Evolutionary conservation across 345 rosid genomes (phyloP).

Genomic region (Citrus trifoliata): DNA sequence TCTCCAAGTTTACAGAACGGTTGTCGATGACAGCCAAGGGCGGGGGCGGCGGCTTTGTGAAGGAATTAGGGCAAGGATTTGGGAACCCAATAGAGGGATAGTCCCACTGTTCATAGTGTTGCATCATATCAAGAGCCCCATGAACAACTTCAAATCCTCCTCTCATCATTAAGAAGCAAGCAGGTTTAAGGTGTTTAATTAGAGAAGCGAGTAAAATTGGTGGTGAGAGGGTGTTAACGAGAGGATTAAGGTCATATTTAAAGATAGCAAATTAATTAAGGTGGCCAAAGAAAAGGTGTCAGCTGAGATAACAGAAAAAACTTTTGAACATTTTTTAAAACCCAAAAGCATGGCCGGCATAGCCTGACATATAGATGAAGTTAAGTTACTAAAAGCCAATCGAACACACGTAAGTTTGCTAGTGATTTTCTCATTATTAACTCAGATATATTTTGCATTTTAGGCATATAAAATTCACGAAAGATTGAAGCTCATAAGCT

Average conservation of each 20-base stretch:
- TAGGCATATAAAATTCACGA: background rate
- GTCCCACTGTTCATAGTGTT: slow-evolving; percentile 39
- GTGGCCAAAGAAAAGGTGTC: slow-evolving; percentile 32
- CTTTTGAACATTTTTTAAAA: slow-evolving; percentile 1
- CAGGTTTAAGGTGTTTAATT: background rate
- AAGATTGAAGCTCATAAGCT: background rate
- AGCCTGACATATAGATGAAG: slow-evolving; percentile 35
- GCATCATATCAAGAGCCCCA: slow-evolving; percentile 39
- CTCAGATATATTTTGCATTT: background rate
- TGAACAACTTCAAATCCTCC: slow-evolving; percentile 44
- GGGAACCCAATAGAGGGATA: slow-evolving; percentile 15
- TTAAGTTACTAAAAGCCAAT: slow-evolving; percentile 32
- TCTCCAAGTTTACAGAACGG: slow-evolving; percentile 32
- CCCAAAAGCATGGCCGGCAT: slow-evolving; percentile 52
- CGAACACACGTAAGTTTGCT: slow-evolving; percentile 37
- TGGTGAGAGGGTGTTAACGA: slow-evolving; percentile 27
- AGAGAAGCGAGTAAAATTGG: background rate
- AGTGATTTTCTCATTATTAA: slow-evolving; percentile 29
- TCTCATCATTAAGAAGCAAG: slow-evolving; percentile 22
- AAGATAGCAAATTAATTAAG: slow-evolving; percentile 8
- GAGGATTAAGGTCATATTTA: slow-evolving; percentile 24
- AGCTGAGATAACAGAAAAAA: background rate
- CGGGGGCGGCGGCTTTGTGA: slow-evolving; percentile 8
- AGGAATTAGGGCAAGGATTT: slow-evolving; percentile 2
- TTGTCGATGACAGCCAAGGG: background rate